These are phyloP conservation scores for Pulveroboletus sp. DNA, from an alignment of 768 basidiomycete species.

Conservation along the genomic window DNA sequence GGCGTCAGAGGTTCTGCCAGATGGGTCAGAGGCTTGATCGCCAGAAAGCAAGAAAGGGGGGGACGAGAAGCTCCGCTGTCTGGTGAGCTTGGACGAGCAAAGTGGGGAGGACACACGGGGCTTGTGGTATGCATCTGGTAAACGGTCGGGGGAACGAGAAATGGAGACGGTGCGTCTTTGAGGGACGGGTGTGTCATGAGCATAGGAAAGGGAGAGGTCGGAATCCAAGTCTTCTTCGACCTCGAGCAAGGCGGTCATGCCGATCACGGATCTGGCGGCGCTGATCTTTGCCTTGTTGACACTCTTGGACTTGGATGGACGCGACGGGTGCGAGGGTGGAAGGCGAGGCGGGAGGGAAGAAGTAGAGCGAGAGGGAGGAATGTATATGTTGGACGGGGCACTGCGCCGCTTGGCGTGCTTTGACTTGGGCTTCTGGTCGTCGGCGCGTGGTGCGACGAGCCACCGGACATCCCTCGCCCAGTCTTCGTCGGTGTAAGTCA, in stretches of 20 bases:
- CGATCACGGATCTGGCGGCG: constrained; percentile 44
- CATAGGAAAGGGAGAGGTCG: constrained; percentile 10
- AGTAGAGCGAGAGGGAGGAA: constrained; percentile 20
- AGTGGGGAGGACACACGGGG: constrained; percentile 26
- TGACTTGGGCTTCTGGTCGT: constrained; percentile 14
- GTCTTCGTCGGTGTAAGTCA: constrained; percentile 51
- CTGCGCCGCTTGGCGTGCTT: constrained; percentile 21
- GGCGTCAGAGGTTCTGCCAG: neutral
- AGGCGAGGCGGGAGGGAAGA: constrained; percentile 19
- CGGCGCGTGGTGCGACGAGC: constrained; percentile 43
- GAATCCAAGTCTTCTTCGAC: constrained; percentile 46
- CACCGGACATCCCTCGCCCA: constrained; percentile 71
- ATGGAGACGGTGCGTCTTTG: constrained; percentile 18
- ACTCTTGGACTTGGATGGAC: constrained; percentile 26
- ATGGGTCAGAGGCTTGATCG: constrained; percentile 5
- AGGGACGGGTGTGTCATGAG: constrained; percentile 4
- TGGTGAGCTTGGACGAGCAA: constrained; percentile 20
- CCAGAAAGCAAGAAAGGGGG: constrained; percentile 17
- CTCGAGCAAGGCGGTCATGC: constrained; percentile 52
- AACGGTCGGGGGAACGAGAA: constrained; percentile 10
- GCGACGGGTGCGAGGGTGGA: constrained; percentile 14
- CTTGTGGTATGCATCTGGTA: constrained; percentile 10
- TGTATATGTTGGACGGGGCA: constrained; percentile 10
- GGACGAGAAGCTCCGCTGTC: constrained; percentile 32
- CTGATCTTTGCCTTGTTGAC: constrained; percentile 31